A percentile compares a stretch with the other conserved stretches of the same genome.
phyloP scores from a whole-genome alignment of 495 filamentous ascomycete genomes.

The Neurospora cerealis region DNA sequence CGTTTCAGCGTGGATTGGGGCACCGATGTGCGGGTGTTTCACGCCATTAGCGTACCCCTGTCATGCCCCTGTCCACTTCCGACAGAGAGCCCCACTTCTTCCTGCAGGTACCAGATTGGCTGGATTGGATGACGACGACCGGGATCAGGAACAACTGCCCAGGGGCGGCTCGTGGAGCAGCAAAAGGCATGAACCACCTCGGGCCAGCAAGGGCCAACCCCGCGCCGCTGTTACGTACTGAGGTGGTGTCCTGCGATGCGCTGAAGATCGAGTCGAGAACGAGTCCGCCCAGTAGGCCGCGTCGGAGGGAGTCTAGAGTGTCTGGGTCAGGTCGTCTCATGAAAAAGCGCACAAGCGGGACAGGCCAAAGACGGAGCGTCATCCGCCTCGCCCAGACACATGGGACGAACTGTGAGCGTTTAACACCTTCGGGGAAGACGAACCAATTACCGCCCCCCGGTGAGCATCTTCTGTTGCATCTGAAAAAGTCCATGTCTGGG shows the following conservation, averaged over 20 bases:
- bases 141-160: conserved; percentile 3
- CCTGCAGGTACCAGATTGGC: conserved; percentile 29
- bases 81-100: conserved; percentile 2
- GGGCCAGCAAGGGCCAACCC: neutral
- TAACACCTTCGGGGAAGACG: neutral
- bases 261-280: neutral
- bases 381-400: conserved; percentile 5
- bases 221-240: neutral
- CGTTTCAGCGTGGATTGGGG: conserved; percentile 7
- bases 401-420: conserved; percentile 5
- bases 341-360: neutral
- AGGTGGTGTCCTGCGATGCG: neutral
- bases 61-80: neutral
- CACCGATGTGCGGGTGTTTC: neutral
- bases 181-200: neutral
- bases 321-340: neutral
- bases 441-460: neutral
- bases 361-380: neutral
- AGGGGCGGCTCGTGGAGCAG: neutral
- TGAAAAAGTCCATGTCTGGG: neutral
- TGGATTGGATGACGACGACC: conserved; percentile 23
- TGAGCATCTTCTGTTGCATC: neutral
- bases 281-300: neutral
- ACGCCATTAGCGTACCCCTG: neutral
- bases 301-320: neutral